Evolutionary conservation across 768 basidiomycete species (phyloP), one percentile per base, ranked within the genome.

Genomic region (Cystoderma amianthinum): DNA sequence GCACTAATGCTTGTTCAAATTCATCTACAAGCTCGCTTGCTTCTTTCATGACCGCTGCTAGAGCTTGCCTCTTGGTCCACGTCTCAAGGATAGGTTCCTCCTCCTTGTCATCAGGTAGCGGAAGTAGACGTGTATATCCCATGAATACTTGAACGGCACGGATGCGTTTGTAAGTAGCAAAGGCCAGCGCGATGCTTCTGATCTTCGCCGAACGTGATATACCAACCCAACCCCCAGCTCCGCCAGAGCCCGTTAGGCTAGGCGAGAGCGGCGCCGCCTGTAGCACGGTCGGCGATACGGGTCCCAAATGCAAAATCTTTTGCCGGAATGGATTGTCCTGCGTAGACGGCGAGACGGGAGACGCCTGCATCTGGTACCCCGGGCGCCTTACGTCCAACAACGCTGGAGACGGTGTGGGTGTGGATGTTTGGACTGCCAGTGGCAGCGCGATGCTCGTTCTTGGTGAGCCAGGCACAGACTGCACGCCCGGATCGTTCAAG

Each of bases 281-380:
- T n/a, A 28, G 25, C 25, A n/a, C 25, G n/a, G 25, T 7, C 25
- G 25, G 25, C 25, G 25, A 28, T 7, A 28, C 25, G 25, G 25
- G 25, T n/a, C 80, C 80, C 3, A 84, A 68, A 51, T 82, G 82
- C 2, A 81, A 62, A 45, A 84, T 82, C 42, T 58, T 58, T 15
- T 64, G 71, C 2, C 72, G 69, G 17, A 32, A n/a, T 10, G n/a
- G 25, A 16, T n/a, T n/a, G 39, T 40, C 25, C 11, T n/a, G 7
- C 1, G 66, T 68, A 9, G 48, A 54, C 20, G 58, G 44, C 18
- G 47, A 42, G 9, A 49, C 47, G 2, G 64, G 60, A 1, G 57
- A 54, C 7, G 25, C 25, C 25, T 28, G 25, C 25, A 61, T 54
- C 39, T 61, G 60, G 45, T 64, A 62, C 2, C 63, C 64, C 17